Evolutionary conservation across 805 yeast genomes (phyloP).

Genomic region (Zygotorulaspora chibaensis): DNA sequence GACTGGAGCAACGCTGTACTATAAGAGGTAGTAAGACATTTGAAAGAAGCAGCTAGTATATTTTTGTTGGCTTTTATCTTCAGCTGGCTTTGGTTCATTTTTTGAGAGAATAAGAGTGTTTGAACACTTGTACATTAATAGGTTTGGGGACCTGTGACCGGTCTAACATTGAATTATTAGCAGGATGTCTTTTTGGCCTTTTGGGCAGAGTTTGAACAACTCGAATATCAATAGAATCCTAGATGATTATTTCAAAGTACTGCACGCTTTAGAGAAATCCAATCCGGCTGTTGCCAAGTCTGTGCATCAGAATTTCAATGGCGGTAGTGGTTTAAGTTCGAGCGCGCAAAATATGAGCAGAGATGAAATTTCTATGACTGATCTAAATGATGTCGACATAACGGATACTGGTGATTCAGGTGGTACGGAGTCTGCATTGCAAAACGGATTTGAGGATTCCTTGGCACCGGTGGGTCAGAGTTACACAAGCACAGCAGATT

Average conservation of each 20-base stretch:
- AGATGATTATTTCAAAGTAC: constrained; percentile 37
- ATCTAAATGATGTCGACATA: neutral
- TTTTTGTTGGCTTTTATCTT: neutral
- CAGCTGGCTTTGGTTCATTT: neutral
- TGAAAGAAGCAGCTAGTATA: no score
- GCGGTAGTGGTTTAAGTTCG: constrained; percentile 1
- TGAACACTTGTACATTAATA: neutral
- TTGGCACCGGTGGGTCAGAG: neutral
- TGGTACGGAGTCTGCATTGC: neutral
- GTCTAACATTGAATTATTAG: no score
- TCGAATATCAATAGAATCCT: constrained; percentile 39
- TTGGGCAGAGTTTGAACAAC: constrained; percentile 37
- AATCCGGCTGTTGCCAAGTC: constrained; percentile 16
- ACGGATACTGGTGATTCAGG: neutral
- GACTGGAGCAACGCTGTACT: no score
- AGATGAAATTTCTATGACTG: constrained; percentile 7
- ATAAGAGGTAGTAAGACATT: no score
- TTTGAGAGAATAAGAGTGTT: neutral
- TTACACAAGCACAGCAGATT: neutral
- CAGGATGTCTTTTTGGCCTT: constrained; percentile 44
- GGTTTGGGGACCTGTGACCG: no score
- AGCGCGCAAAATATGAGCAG: neutral
- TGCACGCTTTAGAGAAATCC: constrained; percentile 26
- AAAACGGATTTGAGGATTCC: neutral
- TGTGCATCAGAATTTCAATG: constrained; percentile 12